Evolutionary conservation across 176 grass and related monocot species (phyloP).

Genomic region (Triticum monococcum): DNA sequence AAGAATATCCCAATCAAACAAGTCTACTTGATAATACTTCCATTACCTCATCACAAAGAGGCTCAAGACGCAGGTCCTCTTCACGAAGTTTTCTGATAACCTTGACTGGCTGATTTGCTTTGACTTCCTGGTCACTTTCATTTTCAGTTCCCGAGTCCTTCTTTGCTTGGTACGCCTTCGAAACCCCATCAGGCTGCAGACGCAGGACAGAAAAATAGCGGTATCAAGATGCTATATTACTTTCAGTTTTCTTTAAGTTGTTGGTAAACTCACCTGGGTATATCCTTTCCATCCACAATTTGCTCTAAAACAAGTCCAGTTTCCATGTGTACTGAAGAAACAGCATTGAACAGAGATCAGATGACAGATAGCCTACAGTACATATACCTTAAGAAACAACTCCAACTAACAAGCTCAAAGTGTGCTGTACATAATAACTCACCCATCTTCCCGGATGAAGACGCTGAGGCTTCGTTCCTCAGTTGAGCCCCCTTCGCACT

Average conservation of each 20-base stretch:
- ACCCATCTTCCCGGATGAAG: conserved; percentile 44
- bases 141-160: conserved; percentile 19
- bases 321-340: conserved; percentile 45
- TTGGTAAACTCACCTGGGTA: conserved; percentile 37
- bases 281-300: conserved; percentile 78
- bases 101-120: conserved; percentile 22
- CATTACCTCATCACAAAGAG: conserved; percentile 70
- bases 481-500: conserved; percentile 62
- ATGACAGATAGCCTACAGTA: background rate
- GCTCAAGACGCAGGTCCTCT: conserved; percentile 60
- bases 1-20: conserved; percentile 1
- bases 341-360: conserved; percentile 22
- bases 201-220: background rate
- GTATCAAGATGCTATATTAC: conserved; percentile 5
- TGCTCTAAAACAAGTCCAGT: conserved; percentile 78
- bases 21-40: background rate
- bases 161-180: conserved; percentile 27
- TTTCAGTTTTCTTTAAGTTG: conserved; percentile 7
- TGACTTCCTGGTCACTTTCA: conserved; percentile 5
- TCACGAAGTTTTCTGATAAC: conserved; percentile 58
- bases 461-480: conserved; percentile 51
- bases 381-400: conserved; percentile 8
- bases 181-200: conserved; percentile 40
- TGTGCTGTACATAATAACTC: conserved; percentile 35
- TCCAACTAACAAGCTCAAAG: background rate